phyloP scores from a whole-genome alignment of 805 yeast genomes.

The Candida tallmaniae region DNA sequence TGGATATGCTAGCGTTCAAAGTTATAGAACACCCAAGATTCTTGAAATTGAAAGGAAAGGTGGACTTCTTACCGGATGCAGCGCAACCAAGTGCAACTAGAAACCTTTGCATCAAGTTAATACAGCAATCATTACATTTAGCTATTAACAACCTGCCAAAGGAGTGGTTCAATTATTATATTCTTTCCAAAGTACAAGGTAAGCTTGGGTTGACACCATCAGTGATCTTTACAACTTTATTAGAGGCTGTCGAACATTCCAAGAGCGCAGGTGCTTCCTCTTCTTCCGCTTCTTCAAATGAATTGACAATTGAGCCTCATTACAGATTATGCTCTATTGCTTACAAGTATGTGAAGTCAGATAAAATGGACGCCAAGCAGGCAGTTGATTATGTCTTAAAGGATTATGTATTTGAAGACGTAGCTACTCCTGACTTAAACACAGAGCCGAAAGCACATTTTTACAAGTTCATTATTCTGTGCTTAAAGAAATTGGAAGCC shows the following conservation, averaged over 20 bases:
- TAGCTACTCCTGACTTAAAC: slow-evolving; percentile 9
- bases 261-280: slow-evolving; percentile 18
- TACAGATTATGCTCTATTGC: slow-evolving; percentile 55
- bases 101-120: slow-evolving; percentile 31
- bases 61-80: slow-evolving; percentile 21
- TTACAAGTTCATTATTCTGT: slow-evolving; percentile 36
- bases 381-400: slow-evolving; percentile 39
- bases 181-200: slow-evolving; percentile 52
- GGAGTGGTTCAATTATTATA: slow-evolving; percentile 62
- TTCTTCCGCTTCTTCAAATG: slow-evolving; percentile 31
- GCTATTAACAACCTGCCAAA: slow-evolving; percentile 41
- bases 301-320: slow-evolving; percentile 72
- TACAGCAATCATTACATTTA: slow-evolving; percentile 40
- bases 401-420: slow-evolving; percentile 24
- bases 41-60: slow-evolving; percentile 19
- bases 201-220: slow-evolving; percentile 38
- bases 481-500: slow-evolving; percentile 44
- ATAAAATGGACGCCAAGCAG: slow-evolving; percentile 24
- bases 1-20: slow-evolving; percentile 57
- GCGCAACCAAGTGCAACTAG: slow-evolving; percentile 17
- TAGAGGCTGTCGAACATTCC: slow-evolving; percentile 44
- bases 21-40: slow-evolving; percentile 36
- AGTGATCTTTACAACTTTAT: slow-evolving; percentile 37
- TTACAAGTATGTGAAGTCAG: slow-evolving; percentile 49
- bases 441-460: slow-evolving; percentile 19